Conservation (phyloP, 495 filamentous ascomycete genomes). For the Cryomyces antarcticus region DNA sequence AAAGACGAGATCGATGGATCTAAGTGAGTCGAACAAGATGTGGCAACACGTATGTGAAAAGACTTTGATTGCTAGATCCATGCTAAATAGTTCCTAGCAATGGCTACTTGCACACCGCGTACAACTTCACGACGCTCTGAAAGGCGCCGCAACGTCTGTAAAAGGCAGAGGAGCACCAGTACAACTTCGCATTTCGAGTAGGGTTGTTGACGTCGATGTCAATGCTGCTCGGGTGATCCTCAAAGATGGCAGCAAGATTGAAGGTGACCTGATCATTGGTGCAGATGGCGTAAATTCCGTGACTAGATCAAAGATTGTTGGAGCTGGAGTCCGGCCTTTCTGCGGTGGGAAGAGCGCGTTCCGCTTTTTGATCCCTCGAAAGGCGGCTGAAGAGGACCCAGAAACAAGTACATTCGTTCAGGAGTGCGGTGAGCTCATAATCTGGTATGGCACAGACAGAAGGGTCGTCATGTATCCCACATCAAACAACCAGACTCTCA, state of each 20-base stretch:
- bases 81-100: not conserved
- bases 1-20: slow-evolving; percentile 1
- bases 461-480: slow-evolving; percentile 41
- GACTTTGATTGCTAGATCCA: not conserved
- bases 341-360: slow-evolving; percentile 37
- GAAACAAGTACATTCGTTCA: slow-evolving; percentile 22
- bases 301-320: slow-evolving; percentile 5
- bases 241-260: slow-evolving; percentile 3
- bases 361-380: slow-evolving; percentile 33
- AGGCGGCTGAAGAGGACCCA: slow-evolving; percentile 25
- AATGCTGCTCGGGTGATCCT: slow-evolving; percentile 4
- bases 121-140: slow-evolving; percentile 11
- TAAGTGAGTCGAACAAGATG: slow-evolving; percentile 4
- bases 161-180: slow-evolving; percentile 10
- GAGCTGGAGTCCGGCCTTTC: slow-evolving; percentile 19
- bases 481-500: slow-evolving; percentile 30
- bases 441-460: slow-evolving; percentile 30
- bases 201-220: slow-evolving; percentile 3
- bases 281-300: slow-evolving; percentile 17
- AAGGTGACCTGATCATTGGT: slow-evolving; percentile 14
- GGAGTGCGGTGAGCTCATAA: slow-evolving; percentile 21
- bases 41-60: slow-evolving; percentile 9
- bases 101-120: slow-evolving; percentile 16
- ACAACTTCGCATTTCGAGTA: slow-evolving; percentile 1
- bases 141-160: slow-evolving; percentile 5